These are phyloP conservation scores for Irpex lacteus DNA, from an alignment of 1,284 basidiomycete genomes.

Conservation along the genomic window DNA sequence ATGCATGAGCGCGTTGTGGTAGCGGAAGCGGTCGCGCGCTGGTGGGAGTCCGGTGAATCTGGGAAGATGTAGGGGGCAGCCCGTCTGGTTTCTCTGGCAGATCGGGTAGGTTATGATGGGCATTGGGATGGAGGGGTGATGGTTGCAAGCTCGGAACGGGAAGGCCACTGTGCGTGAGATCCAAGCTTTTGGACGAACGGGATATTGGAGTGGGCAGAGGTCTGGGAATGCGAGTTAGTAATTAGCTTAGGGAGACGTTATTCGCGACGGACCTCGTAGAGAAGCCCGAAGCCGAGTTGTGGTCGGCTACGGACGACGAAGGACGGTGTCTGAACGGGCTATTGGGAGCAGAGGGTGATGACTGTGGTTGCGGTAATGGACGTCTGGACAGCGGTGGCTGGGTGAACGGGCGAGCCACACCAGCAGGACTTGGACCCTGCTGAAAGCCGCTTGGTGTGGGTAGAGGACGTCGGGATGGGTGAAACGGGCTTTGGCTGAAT, in stretches of 20 bases:
- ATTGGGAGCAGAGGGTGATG: conserved; percentile 7
- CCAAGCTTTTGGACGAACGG: conserved; percentile 20
- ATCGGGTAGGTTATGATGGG: background rate
- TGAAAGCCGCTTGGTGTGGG: conserved; percentile 5
- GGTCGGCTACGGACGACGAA: conserved; percentile 5
- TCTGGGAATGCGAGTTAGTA: conserved; percentile 14
- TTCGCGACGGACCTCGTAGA: conserved; percentile 3
- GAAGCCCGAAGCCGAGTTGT: conserved; percentile 3
- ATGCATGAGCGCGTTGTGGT: background rate
- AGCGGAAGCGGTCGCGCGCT: background rate
- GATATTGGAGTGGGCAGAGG: conserved; percentile 22
- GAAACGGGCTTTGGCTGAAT: background rate
- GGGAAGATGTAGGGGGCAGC: background rate
- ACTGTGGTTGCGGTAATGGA: conserved; percentile 2
- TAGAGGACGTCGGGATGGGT: conserved; percentile 6
- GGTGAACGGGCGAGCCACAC: background rate
- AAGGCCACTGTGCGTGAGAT: conserved; percentile 18
- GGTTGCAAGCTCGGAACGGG: background rate
- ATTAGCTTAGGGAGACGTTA: background rate
- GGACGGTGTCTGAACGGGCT: conserved; percentile 9
- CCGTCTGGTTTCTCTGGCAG: background rate
- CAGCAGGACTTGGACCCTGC: background rate
- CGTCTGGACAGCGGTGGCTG: conserved; percentile 5
- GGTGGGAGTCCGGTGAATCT: background rate
- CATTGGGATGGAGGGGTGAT: background rate